Base-by-base conservation (phyloP, 257 asterid species). In the Parsonsia alboflavescens region DNA sequence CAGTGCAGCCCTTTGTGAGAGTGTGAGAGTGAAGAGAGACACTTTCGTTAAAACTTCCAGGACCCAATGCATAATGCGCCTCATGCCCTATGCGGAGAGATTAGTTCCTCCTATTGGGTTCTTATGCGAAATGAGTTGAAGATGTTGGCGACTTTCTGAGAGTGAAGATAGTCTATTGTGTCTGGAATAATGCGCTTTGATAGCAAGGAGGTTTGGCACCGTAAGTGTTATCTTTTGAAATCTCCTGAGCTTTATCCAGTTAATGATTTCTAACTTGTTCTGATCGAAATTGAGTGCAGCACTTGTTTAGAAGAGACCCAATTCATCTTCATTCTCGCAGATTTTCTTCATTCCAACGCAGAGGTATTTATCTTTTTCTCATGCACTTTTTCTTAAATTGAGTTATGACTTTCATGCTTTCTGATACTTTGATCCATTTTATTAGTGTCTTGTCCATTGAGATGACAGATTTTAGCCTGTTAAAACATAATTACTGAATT, bases 271-370 rank as follows among this genome's bases (percentile, higher is more conserved):
- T 39, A 36, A 61, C 56, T 72, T 5, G 44, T n/a, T 36, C 36
- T 5, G 17, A 50, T 42, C 74, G 71, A 68, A 75, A 22, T 73
- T 76, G 39, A 73, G 49, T 86, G 84, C 90, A 91, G 96, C 68
- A 76, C 73, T 54, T 91, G 42, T 77, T 78, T 77, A 80, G 91
- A 84, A 85, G 86, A 74, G 82, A 79, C 57, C 86, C 85, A 10
- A 80, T 75, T 64, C 81, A 68, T 80, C 50, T 78, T 53, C 93
- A 82, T 70, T 78, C 85, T 76, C 87, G 88, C 44, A 76, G 81
- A 21, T 84, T 85, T 73, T 89, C 88, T 70, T 79, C 96, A 22
- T 68, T 80, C 78, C 82, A 44, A 42, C 82, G 75, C 75, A 75
- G 79, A 76, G 94, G 96, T 84, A 67, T 16, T 54, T 30, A 3